A percentile compares a stretch with the other conserved stretches of the same genome.
These are phyloP conservation scores for Leucosporidium yakuticum DNA, from an alignment of 768 basidiomycete genomes.

Conservation along the genomic window DNA sequence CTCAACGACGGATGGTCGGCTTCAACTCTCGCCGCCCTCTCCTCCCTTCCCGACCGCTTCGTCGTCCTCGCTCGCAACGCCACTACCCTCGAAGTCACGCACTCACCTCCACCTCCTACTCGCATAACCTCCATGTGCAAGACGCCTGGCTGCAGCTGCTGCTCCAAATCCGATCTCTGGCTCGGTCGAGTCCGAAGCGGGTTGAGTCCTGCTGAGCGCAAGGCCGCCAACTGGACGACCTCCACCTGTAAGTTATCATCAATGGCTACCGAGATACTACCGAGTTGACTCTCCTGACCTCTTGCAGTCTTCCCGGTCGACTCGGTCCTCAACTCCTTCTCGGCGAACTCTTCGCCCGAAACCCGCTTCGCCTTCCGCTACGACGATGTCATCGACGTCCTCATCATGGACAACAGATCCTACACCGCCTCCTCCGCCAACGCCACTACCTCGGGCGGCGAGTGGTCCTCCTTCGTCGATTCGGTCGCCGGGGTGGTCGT, in stretches of 20 bases:
- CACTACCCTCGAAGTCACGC: neutral
- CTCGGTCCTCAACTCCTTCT: slow-evolving; percentile 17
- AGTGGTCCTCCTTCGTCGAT: slow-evolving; percentile 18
- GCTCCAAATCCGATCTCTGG: slow-evolving; percentile 11
- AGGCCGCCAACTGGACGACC: slow-evolving; percentile 21
- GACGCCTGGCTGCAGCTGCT: slow-evolving; percentile 5
- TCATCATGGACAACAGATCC: slow-evolving; percentile 22
- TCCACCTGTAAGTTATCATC: slow-evolving; percentile 5
- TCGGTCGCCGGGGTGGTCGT: slow-evolving; percentile 10
- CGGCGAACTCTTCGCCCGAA: slow-evolving; percentile 23
- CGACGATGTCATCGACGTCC: slow-evolving; percentile 15
- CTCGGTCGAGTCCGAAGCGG: slow-evolving; percentile 5
- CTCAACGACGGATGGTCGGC: slow-evolving; percentile 1
- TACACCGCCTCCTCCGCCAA: slow-evolving; percentile 6
- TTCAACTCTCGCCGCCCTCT: slow-evolving; percentile 18
- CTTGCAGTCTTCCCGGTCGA: slow-evolving; percentile 21
- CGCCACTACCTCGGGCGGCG: slow-evolving; percentile 4
- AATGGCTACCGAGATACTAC: too few species aligned
- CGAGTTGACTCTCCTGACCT: neutral
- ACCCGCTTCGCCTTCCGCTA: slow-evolving; percentile 18
- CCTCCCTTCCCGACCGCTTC: neutral
- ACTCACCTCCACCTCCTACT: neutral
- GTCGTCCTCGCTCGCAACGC: slow-evolving; percentile 14
- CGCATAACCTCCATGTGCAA: neutral
- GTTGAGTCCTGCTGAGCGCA: neutral